Evolutionary conservation across 2,329 filamentous ascomycete species (phyloP), one percentile per base, ranked within the genome.

Genomic region (Sporothrix phasma): DNA sequence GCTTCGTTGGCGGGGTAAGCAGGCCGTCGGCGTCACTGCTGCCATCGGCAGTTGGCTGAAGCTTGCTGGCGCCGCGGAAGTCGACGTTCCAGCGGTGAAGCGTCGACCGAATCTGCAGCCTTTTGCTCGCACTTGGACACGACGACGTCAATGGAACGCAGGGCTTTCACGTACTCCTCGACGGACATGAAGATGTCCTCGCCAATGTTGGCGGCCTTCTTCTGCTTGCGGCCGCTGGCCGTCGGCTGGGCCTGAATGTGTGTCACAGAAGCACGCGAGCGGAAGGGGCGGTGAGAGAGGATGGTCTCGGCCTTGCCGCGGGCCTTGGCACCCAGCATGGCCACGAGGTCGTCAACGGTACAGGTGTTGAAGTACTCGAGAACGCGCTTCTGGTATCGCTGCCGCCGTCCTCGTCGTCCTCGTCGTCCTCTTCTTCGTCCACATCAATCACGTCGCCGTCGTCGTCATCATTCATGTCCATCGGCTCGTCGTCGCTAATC

Each of bases 291-390:
- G 66, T 89, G 82, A 1, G 84, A 82, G 11, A 96, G 77, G 63
- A 97, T 81, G 15, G 84, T 75, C 49, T 87, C 80, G 1, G 92
- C 86, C 54, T 87, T 81, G 5, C 86, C 84, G 68, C 88, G 82
- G 41, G 88, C 87, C 66, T 89, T 85, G 37, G 86, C 87, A 0
- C 90, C 90, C 66, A 69, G 64, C 66, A 97, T 87, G 69, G 96
- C 92, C 1, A 88, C 84, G 47, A 99, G 82, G 64, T 93, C 90
- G 41, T 87, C 83, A 10, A 84, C 77, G 5, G 85, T 84, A 73
- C 90, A 94, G 0, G 81, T 85, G 71, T 97, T 97, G 74, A 99
- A 86, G 71, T 92, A 95, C 7, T 86, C 81, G 31, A 97, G 78
- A 6, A 97, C 83, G 10, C 73, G 72, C 58, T 74, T 73, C 56